Conservation (phyloP, 192 early-diverging fungal genomes). For the Backusella sp. region DNA sequence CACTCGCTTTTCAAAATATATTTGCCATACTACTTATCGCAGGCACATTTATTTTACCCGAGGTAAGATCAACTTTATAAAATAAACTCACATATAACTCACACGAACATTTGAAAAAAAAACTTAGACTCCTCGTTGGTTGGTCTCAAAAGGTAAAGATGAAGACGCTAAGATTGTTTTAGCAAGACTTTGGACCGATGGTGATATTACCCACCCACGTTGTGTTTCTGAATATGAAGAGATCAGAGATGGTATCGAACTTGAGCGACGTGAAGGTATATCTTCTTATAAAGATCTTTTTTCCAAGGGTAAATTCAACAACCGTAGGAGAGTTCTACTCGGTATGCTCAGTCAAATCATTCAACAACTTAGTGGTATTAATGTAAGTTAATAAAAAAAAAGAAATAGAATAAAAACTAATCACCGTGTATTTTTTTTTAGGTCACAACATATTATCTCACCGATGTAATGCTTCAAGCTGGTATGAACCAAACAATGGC, state of each 20-base stretch:
- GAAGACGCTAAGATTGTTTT: constrained; percentile 25
- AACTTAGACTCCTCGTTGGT: constrained; percentile 64
- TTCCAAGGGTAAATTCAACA: constrained; percentile 24
- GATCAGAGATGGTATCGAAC: constrained; percentile 19
- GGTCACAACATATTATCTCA: constrained; percentile 29
- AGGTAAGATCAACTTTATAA: constrained; percentile 10
- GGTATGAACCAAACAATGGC: constrained; percentile 43
- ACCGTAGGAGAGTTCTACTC: constrained; percentile 21
- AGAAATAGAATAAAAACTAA: background rate
- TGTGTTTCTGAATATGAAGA: constrained; percentile 23
- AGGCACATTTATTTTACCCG: constrained; percentile 67
- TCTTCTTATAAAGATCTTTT: constrained; percentile 29
- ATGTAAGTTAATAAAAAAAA: constrained; percentile 33
- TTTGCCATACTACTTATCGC: constrained; percentile 61
- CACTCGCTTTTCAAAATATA: constrained; percentile 69
- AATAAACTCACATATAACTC: background rate
- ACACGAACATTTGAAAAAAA: background rate
- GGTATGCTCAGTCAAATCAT: constrained; percentile 29
- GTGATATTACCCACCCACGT: constrained; percentile 18
- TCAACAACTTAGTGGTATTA: constrained; percentile 32
- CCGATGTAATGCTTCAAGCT: constrained; percentile 46
- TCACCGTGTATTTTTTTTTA: background rate
- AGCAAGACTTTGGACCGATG: constrained; percentile 23
- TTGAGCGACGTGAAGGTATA: constrained; percentile 17
- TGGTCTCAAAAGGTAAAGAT: constrained; percentile 31